phyloP scores from a whole-genome alignment of 2,329 filamentous ascomycete species.

The Fusarium heterosporum region DNA sequence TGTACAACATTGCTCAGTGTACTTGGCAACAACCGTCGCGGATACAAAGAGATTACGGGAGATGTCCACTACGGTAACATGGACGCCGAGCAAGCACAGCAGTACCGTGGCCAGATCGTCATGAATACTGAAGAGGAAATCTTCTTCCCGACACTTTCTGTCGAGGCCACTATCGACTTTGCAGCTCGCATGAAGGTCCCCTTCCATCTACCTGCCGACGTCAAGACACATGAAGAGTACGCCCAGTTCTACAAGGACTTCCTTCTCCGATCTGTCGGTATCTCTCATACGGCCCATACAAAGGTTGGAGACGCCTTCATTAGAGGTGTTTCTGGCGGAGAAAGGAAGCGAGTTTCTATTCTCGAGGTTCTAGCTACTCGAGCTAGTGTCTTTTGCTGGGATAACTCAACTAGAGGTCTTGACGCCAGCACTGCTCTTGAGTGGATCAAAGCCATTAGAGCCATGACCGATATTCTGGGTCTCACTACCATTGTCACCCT shows the following conservation, averaged over 20 bases:
- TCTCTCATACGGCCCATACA: constrained; percentile 70
- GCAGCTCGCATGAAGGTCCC: constrained; percentile 71
- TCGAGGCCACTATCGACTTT: constrained; percentile 77
- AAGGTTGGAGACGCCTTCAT: constrained; percentile 76
- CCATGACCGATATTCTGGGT: constrained; percentile 71
- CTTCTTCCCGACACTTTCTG: constrained; percentile 75
- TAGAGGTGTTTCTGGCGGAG: constrained; percentile 74
- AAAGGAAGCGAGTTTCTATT: constrained; percentile 76
- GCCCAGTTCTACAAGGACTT: constrained; percentile 63
- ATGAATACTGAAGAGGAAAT: constrained; percentile 78
- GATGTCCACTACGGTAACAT: constrained; percentile 67
- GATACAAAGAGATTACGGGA: constrained; percentile 68
- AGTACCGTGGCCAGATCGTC: constrained; percentile 69
- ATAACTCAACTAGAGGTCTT: constrained; percentile 73
- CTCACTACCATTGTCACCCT: constrained; percentile 71
- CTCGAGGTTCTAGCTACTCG: constrained; percentile 70
- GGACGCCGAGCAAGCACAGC: constrained; percentile 60
- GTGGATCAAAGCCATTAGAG: constrained; percentile 68
- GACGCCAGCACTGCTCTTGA: constrained; percentile 74
- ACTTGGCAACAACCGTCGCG: constrained; percentile 71
- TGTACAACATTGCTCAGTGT: constrained; percentile 79
- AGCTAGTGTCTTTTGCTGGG: constrained; percentile 72
- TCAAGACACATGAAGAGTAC: constrained; percentile 57
- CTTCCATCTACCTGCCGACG: constrained; percentile 58
- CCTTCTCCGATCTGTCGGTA: constrained; percentile 66